Base-by-base conservation (phyloP, 805 yeast species). In the Spathaspora gorwiae region DNA sequence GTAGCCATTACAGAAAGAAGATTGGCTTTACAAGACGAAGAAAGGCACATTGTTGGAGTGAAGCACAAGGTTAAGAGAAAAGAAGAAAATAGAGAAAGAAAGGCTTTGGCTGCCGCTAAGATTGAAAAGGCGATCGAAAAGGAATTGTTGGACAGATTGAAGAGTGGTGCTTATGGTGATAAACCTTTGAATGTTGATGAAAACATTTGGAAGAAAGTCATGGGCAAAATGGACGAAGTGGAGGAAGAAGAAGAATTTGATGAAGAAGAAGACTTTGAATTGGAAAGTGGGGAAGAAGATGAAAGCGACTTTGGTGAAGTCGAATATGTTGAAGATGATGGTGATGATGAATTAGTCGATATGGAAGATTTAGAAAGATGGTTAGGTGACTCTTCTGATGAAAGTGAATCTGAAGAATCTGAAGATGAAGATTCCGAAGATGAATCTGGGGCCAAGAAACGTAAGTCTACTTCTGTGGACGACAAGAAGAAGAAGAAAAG, bases 121-220 rank as follows among this genome's bases (percentile, higher is more conserved):
- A 88, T 94, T 55, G 99, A 94, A 64, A 89, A 88, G 70, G 90
- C 96, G 11, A 94, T 94, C 55, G 99, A 94, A 68, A 89, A 89
- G 70, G 99, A 94, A 67, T 77, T 94, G 53, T 75, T 94, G 60
- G 97, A 90, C 44, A 83, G 99, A 67, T 79, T 94, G 60, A 94
- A 94, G 81, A 83, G 92, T 60, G 99, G 99, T 49, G 98, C 98
- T 2, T 94, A 94, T 62, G 99, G 99, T 53, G 98, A 94, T 61
- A 88, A 92, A 66, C 99, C 99, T 46, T 75, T 94, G 61, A 94
- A 94, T 60, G 98, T 94, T 33, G 98, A 94, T 58, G 97, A 92
- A 60, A 84, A 84, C 68, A 81, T 94, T 48, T 94, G 99, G 99
- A 84, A 85, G 77, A 87, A 83, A 72, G 95, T 94, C 24, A 79